A percentile compares a stretch with the other conserved stretches of the same genome.
phyloP scores from a whole-genome alignment of 148 eudicot genomes.

The Spergularia bocconei region DNA sequence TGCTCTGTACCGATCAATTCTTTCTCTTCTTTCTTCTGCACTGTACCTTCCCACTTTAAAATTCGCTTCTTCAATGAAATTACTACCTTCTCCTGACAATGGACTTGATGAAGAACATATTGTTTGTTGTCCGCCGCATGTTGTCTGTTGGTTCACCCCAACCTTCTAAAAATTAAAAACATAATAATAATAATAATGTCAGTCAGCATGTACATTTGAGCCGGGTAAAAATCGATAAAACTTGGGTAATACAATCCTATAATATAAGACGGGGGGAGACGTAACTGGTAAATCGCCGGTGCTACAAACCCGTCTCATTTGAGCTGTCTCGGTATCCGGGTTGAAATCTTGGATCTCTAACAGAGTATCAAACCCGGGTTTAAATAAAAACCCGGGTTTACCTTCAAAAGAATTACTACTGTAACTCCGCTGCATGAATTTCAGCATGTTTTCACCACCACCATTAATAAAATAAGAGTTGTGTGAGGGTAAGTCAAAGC shows the following conservation, averaged over 20 bases:
- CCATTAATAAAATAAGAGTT: conserved; percentile 23
- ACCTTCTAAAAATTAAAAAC: conserved; percentile 15
- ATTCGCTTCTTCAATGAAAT: conserved; percentile 61
- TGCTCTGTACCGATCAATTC: conserved; percentile 79
- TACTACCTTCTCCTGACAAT: conserved; percentile 38
- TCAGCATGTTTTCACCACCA: conserved; percentile 38
- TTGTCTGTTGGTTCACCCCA: conserved; percentile 7
- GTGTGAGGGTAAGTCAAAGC: conserved; percentile 31
- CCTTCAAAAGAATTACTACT: conserved; percentile 58
- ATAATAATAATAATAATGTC: background rate
- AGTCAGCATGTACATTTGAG: background rate
- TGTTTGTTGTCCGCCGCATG: conserved; percentile 14
- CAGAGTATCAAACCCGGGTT: conserved; percentile 44
- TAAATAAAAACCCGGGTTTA: conserved; percentile 35
- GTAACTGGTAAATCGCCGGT: conserved; percentile 87
- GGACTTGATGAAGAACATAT: conserved; percentile 42
- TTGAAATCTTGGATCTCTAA: conserved; percentile 29
- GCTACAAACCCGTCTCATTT: conserved; percentile 79
- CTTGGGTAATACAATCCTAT: background rate
- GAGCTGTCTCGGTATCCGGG: conserved; percentile 32
- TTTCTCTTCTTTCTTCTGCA: conserved; percentile 84
- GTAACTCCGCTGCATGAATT: conserved; percentile 65
- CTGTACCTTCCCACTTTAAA: conserved; percentile 73
- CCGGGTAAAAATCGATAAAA: background rate
- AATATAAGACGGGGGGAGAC: background rate